Conservation (phyloP, 2,329 filamentous ascomycete species). For the Cordyceps sp. region DNA sequence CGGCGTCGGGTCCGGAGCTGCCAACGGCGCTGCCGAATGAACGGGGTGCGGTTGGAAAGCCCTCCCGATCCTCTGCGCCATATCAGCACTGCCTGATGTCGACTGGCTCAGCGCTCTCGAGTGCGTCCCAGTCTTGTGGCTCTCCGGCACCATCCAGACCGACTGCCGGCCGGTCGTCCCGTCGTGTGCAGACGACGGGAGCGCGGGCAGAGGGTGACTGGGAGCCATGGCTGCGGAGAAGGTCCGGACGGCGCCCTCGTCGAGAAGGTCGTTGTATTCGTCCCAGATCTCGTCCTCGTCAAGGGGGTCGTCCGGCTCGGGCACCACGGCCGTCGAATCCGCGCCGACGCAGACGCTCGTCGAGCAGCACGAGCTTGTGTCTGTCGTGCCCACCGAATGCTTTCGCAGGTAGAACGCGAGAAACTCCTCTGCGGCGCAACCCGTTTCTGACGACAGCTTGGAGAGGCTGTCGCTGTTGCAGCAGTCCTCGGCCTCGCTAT, state of each 20-base stretch:
- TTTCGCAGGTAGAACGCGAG: conserved; percentile 59
- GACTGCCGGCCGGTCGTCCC: no score
- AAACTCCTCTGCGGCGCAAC: conserved; percentile 40
- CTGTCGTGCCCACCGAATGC: conserved; percentile 42
- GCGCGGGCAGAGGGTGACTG: no score
- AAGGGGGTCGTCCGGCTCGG: conserved; percentile 41
- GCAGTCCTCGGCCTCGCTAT: conserved; percentile 14
- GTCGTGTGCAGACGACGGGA: no score
- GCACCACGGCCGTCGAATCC: conserved; percentile 50
- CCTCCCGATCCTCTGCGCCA: conserved; percentile 33
- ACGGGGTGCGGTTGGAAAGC: conserved; percentile 25
- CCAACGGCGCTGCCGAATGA: conserved; percentile 26
- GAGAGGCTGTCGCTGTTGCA: conserved; percentile 14
- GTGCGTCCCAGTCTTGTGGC: conserved; percentile 13
- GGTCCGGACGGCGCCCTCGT: conserved; percentile 33
- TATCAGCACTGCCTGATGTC: conserved; percentile 36
- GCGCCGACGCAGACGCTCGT: conserved; percentile 37
- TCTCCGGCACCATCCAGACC: conserved; percentile 6
- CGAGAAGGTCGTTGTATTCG: conserved; percentile 80
- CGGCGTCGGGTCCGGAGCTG: conserved; percentile 20
- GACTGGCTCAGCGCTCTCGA: conserved; percentile 23
- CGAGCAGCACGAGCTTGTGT: conserved; percentile 46
- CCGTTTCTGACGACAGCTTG: conserved; percentile 13
- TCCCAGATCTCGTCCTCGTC: conserved; percentile 85
- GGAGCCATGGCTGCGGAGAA: conserved; percentile 39